Base-by-base conservation (phyloP, 2,329 filamentous ascomycete genomes). In the Calonectria pseudoreteaudii region DNA sequence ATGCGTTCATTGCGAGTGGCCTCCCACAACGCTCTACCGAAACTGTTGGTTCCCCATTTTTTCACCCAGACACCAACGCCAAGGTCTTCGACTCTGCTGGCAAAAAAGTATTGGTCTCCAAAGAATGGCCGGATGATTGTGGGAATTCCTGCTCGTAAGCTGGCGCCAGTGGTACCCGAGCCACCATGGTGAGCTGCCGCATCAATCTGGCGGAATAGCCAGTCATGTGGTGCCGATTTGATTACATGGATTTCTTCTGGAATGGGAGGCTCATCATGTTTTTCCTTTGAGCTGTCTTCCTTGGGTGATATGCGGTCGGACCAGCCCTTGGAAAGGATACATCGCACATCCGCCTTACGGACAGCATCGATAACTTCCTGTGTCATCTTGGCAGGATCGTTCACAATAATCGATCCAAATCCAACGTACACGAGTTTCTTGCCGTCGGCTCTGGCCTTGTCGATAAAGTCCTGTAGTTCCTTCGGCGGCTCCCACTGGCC, bases 61-160 rank as follows among this genome's bases (percentile, higher is more conserved):
- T 94, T 95, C 79, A 99, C 88, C 81, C 93, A 95, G 26, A 98
- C 93, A 0, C 97, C 97, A 2, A 98, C 97, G 0, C 97, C 96
- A 8, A 99, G 88, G 81, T 98, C 96, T 83, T 98, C 95, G 1
- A 98, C 94, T 5, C 97, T 91, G 36, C 90, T 91, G 9, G 95
- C 97, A 80, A 98, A 98, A 88, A 99, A 99, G 88, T 94, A 98
- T 82, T 99, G 97, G 80, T 99, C 97, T 7, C 97, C 97, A 82
- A 99, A 99, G 87, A 98, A 99, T 0, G 97, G 97, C 74, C 96
- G 94, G 82, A 98, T 94, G 76, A 99, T 96, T 0, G 97, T 98
- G 0, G 97, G 97, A 7, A 98, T 91, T 2, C 97, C 97, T 0
- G 96, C 96, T 67, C 97, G 91, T 64, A 99, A 87, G 83, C 95